Conservation (phyloP, 2,329 filamentous ascomycete genomes). For the Phialemonium atrogriseum region DNA sequence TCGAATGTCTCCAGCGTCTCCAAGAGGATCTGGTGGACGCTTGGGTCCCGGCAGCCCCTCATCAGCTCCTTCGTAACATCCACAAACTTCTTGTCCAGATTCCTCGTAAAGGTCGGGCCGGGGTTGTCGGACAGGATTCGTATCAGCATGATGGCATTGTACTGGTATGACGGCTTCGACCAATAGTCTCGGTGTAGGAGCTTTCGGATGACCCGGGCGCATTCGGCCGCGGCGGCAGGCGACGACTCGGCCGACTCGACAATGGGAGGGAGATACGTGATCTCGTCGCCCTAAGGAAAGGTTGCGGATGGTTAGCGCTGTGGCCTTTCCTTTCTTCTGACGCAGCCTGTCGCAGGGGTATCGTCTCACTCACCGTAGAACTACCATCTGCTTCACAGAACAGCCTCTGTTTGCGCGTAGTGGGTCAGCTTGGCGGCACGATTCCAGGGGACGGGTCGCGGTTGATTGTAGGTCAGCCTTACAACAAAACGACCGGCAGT, state of each 20-base stretch:
- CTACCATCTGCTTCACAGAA: conserved; percentile 72
- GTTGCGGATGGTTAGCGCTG: conserved; percentile 6
- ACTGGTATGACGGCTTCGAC: conserved; percentile 63
- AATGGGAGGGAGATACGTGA: conserved; percentile 84
- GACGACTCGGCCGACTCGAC: conserved; percentile 94
- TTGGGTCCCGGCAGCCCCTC: conserved; percentile 60
- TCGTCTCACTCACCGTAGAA: conserved; percentile 43
- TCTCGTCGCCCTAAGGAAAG: conserved; percentile 65
- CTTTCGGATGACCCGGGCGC: conserved; percentile 72
- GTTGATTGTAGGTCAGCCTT: conserved; percentile 23
- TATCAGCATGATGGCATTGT: conserved; percentile 93
- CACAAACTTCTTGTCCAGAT: conserved; percentile 79
- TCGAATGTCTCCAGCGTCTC: conserved; percentile 80
- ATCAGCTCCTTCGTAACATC: conserved; percentile 68
- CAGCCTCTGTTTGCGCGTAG: conserved; percentile 46
- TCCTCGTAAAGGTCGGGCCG: conserved; percentile 80
- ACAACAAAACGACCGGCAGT: conserved; percentile 60
- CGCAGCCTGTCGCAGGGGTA: too few species aligned
- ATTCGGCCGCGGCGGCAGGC: conserved; percentile 73
- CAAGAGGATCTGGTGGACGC: conserved; percentile 76
- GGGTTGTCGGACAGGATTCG: conserved; percentile 91
- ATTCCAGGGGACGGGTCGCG: too few species aligned
- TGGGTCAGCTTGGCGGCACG: too few species aligned
- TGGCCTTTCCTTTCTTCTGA: too few species aligned
- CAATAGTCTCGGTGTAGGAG: conserved; percentile 68